Base-by-base conservation (phyloP, 192 early-diverging fungal species). In the Dissophora globulifera region DNA sequence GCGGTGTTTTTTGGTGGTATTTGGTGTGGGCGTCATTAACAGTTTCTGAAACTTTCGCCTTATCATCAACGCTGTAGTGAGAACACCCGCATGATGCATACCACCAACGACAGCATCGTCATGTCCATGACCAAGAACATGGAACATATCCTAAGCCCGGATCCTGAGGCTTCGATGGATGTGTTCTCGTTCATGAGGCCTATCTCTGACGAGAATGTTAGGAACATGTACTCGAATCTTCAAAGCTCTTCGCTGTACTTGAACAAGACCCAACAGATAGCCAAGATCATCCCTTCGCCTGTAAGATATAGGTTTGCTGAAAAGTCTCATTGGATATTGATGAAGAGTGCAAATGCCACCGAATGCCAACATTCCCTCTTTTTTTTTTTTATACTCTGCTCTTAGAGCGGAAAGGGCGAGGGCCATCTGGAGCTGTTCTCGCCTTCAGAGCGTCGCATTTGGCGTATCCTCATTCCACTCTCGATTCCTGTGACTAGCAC, bases 361-460 rank as follows among this genome's bases (percentile, higher is more conserved):
- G 15, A 45, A 1, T 29, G 9, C 60, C 55, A 46, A 52, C 49
- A 32, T 33, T 38, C 13, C 35, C 31, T 7, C 15, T 20, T 3
- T 8, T 15, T 6, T 1, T 63, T n/a, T 2, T 17, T 29, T 35
- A 40, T 17, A 9, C 25, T 1, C n/a, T 12, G 19, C 23, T 8
- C 17, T 26, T 71, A 85, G 82, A 84, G 82, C 61, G 86, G 86
- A 19, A 79, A 86, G 62, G 79, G 78, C 29, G 83, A 85, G 58
- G 87, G 83, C 30, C 53, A 79, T 38, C 57, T 89, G 57, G 87
- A 89, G 32, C 43, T 89, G 22, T 69, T 86, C 30, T 86, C 86
- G 47, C 79, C 83, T 23, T 55, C 57, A 1, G 79, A 80, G 45
- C 67, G 79, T 26, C 80, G 79, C 19, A 70, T 85, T 31, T 87